These are phyloP conservation scores for sweet orange (Citrus sinensis) DNA, from an alignment of 345 rosid genomes.

Conservation along the genomic window DNA sequence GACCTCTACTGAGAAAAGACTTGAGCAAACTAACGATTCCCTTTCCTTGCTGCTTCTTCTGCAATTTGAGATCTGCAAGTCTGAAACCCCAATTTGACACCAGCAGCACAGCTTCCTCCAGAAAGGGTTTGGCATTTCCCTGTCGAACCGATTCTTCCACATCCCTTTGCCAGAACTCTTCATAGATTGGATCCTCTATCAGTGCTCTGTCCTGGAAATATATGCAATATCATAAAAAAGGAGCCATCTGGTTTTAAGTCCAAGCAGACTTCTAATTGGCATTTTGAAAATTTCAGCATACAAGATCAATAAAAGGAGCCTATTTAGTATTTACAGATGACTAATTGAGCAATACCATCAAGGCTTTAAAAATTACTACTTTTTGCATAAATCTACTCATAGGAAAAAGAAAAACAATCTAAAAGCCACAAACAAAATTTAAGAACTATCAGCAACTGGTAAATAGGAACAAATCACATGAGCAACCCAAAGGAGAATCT, in stretches of 20 bases:
- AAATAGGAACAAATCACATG: background rate
- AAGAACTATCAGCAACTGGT: background rate
- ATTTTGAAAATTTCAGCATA: background rate
- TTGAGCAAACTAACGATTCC: conserved; percentile 42
- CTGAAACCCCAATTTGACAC: conserved; percentile 72
- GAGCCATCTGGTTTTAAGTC: background rate
- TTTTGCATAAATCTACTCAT: background rate
- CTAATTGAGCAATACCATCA: background rate
- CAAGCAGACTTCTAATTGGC: background rate
- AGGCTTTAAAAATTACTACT: background rate
- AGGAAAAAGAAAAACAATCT: background rate
- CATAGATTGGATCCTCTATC: conserved; percentile 63
- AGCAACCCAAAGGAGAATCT: background rate
- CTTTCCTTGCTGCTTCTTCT: conserved; percentile 44
- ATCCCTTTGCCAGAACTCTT: conserved; percentile 77
- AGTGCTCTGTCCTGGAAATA: conserved; percentile 57
- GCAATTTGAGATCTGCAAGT: conserved; percentile 54
- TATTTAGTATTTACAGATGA: background rate
- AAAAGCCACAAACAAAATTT: background rate
- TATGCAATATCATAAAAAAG: background rate
- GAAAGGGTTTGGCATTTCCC: conserved; percentile 56
- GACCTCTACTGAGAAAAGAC: conserved; percentile 27
- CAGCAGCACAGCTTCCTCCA: conserved; percentile 61
- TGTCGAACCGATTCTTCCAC: conserved; percentile 70
- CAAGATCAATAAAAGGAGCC: background rate